These are phyloP conservation scores for Xylaria sp. DNA, from an alignment of 2,329 filamentous ascomycete species.

Conservation along the genomic window DNA sequence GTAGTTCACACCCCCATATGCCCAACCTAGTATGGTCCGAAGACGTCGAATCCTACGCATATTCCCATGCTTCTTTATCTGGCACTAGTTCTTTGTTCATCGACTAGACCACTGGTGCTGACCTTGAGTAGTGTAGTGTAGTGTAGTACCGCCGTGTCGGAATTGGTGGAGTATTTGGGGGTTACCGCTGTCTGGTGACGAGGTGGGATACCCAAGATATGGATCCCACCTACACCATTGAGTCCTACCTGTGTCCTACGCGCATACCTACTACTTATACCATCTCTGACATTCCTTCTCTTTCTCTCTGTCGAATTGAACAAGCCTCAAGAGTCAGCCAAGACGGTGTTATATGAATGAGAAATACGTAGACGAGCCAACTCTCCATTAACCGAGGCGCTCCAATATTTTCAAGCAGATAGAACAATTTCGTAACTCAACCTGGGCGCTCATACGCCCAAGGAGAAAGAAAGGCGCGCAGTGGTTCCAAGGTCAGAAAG, in stretches of 20 bases:
- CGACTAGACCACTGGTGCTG: neutral
- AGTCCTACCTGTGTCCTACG: neutral
- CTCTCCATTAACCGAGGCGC: too few relatives aligned
- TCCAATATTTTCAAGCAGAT: too few relatives aligned
- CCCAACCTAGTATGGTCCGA: neutral
- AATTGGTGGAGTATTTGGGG: constrained; percentile 27
- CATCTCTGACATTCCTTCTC: too few relatives aligned
- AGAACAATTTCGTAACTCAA: too few relatives aligned
- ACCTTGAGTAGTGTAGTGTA: neutral
- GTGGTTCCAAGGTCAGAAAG: too few relatives aligned
- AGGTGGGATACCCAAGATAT: neutral
- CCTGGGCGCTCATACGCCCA: too few relatives aligned
- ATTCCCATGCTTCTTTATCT: constrained; percentile 6
- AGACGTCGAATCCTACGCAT: neutral
- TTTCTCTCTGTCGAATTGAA: too few relatives aligned
- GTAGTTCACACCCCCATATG: neutral
- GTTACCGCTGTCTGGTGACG: neutral
- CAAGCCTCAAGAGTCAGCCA: too few relatives aligned
- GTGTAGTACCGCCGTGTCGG: constrained; percentile 28
- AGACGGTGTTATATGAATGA: too few relatives aligned
- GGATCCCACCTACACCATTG: neutral
- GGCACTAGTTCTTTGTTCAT: neutral
- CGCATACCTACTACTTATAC: too few relatives aligned
- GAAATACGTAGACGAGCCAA: too few relatives aligned
- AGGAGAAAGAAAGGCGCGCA: too few relatives aligned